A percentile compares a stretch with the other conserved stretches of the same genome.
phyloP scores from a whole-genome alignment of 371 early-diverging fungal genomes.

The Mortierella sp. region DNA sequence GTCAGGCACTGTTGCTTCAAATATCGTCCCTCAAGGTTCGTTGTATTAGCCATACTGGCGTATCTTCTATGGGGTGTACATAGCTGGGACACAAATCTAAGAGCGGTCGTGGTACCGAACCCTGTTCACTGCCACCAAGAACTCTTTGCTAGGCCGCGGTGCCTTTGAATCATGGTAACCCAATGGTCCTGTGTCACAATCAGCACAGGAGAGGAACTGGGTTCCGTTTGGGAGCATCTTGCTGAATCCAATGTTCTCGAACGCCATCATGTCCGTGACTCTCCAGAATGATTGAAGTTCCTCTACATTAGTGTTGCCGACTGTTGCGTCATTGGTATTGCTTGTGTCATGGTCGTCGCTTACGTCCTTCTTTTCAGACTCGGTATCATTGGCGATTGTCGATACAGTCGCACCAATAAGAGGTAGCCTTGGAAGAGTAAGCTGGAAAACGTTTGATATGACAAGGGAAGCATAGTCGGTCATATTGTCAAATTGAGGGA shows the following conservation, averaged over 20 bases:
- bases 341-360: background rate
- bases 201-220: conserved; percentile 83
- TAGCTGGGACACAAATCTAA: background rate
- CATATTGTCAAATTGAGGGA: too few relatives aligned
- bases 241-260: conserved; percentile 86
- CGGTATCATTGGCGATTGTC: conserved; percentile 23
- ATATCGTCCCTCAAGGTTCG: too few relatives aligned
- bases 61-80: background rate
- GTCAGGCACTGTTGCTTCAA: too few relatives aligned
- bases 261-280: conserved; percentile 75
- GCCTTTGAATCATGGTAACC: conserved; percentile 69
- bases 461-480: too few relatives aligned
- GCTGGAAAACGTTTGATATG: too few relatives aligned
- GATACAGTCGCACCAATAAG: conserved; percentile 23
- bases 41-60: background rate
- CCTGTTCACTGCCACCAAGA: conserved; percentile 62
- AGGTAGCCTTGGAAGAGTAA: conserved; percentile 54
- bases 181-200: conserved; percentile 84
- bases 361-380: conserved; percentile 8
- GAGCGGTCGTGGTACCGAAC: conserved; percentile 59
- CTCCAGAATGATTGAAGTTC: conserved; percentile 63
- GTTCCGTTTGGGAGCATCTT: conserved; percentile 63
- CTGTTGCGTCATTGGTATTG: background rate
- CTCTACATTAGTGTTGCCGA: background rate
- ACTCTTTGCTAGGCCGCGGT: conserved; percentile 55